These are phyloP conservation scores for Colletotrichum shisoi DNA, from an alignment of 2,329 filamentous ascomycete species.

Conservation along the genomic window DNA sequence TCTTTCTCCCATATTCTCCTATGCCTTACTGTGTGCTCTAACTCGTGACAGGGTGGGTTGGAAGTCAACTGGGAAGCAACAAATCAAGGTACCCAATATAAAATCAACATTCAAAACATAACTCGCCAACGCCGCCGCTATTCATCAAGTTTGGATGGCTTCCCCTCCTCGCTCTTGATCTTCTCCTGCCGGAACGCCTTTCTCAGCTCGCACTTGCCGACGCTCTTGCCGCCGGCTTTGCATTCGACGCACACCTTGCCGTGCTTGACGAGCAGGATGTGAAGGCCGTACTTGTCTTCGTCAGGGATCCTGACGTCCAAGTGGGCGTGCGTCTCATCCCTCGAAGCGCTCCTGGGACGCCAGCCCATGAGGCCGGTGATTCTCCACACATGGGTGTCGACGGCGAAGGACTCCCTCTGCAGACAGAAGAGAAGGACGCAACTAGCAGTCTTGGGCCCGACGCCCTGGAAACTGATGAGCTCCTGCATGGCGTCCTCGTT, in stretches of 20 bases:
- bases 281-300: constrained; percentile 59
- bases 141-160: constrained; percentile 6
- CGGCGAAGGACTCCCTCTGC: constrained; percentile 57
- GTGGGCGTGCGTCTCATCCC: constrained; percentile 60
- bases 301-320: constrained; percentile 58
- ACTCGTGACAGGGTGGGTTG: no score
- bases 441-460: constrained; percentile 63
- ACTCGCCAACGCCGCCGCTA: background rate
- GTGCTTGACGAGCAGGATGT: constrained; percentile 59
- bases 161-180: constrained; percentile 40
- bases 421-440: constrained; percentile 63
- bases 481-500: constrained; percentile 60
- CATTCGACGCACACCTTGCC: constrained; percentile 58
- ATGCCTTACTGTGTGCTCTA: no score
- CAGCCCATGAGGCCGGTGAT: constrained; percentile 60
- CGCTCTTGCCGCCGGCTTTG: constrained; percentile 53
- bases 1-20: no score
- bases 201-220: constrained; percentile 53
- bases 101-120: no score
- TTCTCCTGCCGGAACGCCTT: constrained; percentile 49
- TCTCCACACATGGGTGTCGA: constrained; percentile 63
- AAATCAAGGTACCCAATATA: background rate
- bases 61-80: no score
- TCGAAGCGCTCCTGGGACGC: constrained; percentile 52
- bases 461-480: constrained; percentile 59